Evolutionary conservation across 306 rosid species (phyloP), one percentile per base, ranked within the genome.

Genomic region (Acacia crassicarpa): DNA sequence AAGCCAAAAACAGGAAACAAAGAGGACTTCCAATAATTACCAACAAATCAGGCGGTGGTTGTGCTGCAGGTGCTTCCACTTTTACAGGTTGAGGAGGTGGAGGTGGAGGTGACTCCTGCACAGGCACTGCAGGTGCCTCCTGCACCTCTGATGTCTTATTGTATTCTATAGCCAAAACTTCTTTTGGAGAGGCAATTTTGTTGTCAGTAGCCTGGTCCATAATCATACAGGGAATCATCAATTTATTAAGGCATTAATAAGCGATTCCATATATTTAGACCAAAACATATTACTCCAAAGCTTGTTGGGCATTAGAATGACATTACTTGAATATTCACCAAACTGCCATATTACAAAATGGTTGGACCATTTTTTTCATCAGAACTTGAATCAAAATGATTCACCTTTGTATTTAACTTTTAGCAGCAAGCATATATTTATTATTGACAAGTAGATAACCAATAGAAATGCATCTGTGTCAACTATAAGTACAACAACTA

Each of bases 21-120:
- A 68, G 15, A 65, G 48, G 40, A 3, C 76, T 45, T 41, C 45
- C 66, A 51, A 61, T 62, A 83, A 59, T 85, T 94, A 96, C 99
- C 97, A 96, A 87, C 75, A 96, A 86, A 87, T 96, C 98, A 32
- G 97, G 93, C 43, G 94, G 98, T 35, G 93, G 95, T 87, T 92
- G 93, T 54, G 83, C 88, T 25, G 88, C 92, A 67, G 92, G 88
- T 43, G 88, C 86, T 88, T 92, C 98, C 77, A 85, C 96, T 87
- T 96, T 93, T 54, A 89, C 94, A 81, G 97, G 97, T 86, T 94
- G 95, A 66, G 97, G 73, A 80, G 85, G 87, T 62, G 95, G 91
- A 62, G 94, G 84, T 48, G 78, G 83, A 76, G 92, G 87, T 20
- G 92, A 88, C 40, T 92, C 80, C 49, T 91, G 89, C 67, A 25